A percentile compares a stretch with the other conserved stretches of the same genome.
These are phyloP conservation scores for Rhinocladiella similis DNA, from an alignment of 2,329 filamentous ascomycete species.

Conservation along the genomic window DNA sequence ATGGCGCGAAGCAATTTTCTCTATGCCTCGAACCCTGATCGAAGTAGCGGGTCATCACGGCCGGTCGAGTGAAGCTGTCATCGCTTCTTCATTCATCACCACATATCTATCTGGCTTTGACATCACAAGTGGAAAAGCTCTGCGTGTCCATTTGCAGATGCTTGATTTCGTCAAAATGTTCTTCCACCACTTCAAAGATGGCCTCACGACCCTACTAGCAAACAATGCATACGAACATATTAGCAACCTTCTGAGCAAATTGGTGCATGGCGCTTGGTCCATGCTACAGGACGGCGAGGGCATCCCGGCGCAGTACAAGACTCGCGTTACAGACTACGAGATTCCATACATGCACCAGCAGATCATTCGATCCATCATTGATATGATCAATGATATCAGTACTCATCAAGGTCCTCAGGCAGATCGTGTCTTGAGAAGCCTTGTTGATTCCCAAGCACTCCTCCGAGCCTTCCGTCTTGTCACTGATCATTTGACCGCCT, in stretches of 20 bases:
- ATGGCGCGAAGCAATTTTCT: conserved; percentile 88
- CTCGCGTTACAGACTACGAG: conserved; percentile 84
- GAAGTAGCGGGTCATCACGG: conserved; percentile 25
- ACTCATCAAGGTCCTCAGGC: conserved; percentile 77
- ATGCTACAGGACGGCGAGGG: conserved; percentile 69
- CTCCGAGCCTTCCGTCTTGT: conserved; percentile 77
- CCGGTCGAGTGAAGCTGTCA: conserved; percentile 77
- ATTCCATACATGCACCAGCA: conserved; percentile 93
- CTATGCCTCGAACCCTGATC: conserved; percentile 74
- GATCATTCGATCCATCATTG: conserved; percentile 88
- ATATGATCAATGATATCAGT: conserved; percentile 96
- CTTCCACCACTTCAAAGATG: conserved; percentile 80
- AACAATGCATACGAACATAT: conserved; percentile 86
- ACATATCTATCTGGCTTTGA: conserved; percentile 86
- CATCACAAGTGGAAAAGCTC: conserved; percentile 76
- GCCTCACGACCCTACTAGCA: conserved; percentile 78
- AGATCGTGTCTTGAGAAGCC: conserved; percentile 83
- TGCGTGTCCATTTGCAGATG: conserved; percentile 79
- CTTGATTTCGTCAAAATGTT: conserved; percentile 86
- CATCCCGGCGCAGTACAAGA: conserved; percentile 70
- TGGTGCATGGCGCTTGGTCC: conserved; percentile 69
- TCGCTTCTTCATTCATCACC: conserved; percentile 77
- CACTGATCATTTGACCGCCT: conserved; percentile 74
- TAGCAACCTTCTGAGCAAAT: conserved; percentile 78
- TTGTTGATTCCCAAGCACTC: conserved; percentile 89